phyloP scores from a whole-genome alignment of 192 early-diverging fungal genomes.

The Backusella westeae region DNA sequence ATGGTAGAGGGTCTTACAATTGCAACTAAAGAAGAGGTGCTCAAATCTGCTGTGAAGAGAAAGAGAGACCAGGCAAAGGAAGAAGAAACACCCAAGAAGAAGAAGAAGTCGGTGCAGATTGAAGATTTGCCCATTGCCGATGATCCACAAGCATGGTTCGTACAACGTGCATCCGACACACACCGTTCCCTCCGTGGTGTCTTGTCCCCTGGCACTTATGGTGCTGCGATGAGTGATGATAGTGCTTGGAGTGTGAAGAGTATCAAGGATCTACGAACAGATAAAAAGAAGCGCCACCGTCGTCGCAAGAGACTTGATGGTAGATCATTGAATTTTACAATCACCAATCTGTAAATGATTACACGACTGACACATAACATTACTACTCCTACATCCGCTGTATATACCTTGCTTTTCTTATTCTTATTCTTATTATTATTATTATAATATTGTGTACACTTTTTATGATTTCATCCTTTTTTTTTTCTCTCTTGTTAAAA shows the following conservation, averaged over 20 bases:
- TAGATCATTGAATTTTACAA: neutral
- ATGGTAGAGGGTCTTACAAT: neutral
- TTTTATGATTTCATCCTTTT: no score
- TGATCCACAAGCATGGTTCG: neutral
- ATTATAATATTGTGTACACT: no score
- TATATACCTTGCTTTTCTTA: neutral
- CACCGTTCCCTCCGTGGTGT: conserved; percentile 25
- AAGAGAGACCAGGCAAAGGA: neutral
- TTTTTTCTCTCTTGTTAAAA: no score
- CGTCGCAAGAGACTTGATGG: neutral
- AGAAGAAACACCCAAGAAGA: neutral
- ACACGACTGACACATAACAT: neutral
- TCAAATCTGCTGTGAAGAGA: neutral
- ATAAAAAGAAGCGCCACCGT: neutral
- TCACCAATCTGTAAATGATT: neutral
- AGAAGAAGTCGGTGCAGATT: neutral
- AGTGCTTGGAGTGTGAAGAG: neutral
- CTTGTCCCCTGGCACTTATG: conserved; percentile 23
- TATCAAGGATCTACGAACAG: neutral
- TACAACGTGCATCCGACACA: neutral
- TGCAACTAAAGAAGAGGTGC: neutral
- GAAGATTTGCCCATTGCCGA: neutral
- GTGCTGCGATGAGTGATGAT: conserved; percentile 25
- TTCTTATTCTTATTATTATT: neutral
- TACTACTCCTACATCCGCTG: neutral